Evolutionary conservation across 1,284 basidiomycete species (phyloP).

Genomic region (Ganoderma resinaceum): DNA sequence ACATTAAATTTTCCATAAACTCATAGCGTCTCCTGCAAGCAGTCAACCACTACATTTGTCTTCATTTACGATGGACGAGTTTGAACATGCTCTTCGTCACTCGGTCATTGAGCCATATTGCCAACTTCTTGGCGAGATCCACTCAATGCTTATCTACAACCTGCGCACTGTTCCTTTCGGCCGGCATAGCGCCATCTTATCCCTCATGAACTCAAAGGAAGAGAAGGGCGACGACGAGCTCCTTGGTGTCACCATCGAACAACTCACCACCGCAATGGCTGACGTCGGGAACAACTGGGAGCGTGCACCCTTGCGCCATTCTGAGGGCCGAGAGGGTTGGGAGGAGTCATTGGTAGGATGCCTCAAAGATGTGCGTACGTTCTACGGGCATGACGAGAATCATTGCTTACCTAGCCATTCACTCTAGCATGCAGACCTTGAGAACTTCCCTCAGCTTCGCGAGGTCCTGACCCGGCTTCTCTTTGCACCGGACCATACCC

Average conservation of each 20-base stretch:
- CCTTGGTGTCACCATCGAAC: conserved; percentile 63
- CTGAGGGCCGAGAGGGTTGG: conserved; percentile 80
- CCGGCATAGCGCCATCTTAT: conserved; percentile 74
- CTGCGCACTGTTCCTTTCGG: conserved; percentile 80
- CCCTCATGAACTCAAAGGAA: conserved; percentile 61
- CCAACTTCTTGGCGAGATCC: conserved; percentile 85
- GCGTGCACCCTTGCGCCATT: conserved; percentile 68
- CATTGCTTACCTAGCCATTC: conserved; percentile 14
- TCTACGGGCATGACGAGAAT: background rate
- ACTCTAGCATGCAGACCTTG: conserved; percentile 75
- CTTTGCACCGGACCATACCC: conserved; percentile 61
- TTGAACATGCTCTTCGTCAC: conserved; percentile 88
- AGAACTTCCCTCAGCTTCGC: conserved; percentile 78
- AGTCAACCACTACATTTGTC: conserved; percentile 91
- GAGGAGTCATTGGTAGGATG: conserved; percentile 88
- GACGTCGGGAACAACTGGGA: conserved; percentile 86
- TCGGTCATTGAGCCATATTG: conserved; percentile 74
- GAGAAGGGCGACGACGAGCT: conserved; percentile 46
- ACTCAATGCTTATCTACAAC: conserved; percentile 89
- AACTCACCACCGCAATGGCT: conserved; percentile 67
- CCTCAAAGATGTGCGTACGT: conserved; percentile 80
- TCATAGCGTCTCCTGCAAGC: conserved; percentile 1
- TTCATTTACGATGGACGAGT: conserved; percentile 94
- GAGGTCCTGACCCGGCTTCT: conserved; percentile 80
- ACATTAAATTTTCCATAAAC: conserved; percentile 1